Base-by-base conservation (phyloP, 768 basidiomycete genomes). In the Boletus rubropictus region DNA sequence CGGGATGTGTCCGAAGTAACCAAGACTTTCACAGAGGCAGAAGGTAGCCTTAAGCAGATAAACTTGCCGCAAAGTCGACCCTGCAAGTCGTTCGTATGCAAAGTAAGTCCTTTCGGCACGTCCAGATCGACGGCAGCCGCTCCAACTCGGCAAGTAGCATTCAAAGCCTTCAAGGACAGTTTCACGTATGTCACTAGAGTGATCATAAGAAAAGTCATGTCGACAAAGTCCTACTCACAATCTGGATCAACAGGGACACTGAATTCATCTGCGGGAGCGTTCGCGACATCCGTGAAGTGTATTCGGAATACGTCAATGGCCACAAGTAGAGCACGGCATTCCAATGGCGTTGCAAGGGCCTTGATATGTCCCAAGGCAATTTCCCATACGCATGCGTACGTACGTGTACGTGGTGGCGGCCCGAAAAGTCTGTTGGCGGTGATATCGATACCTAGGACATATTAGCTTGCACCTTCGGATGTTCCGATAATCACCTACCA, bases 351-450 rank as follows among this genome's bases (percentile, higher is more conserved):
- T 17, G 84, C 50, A 21, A 74, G 58, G 0, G 74, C 74, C 56
- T 80, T 82, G 39, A 89, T 60, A 28, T 72, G 61, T 6, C 90
- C 90, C 15, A 92, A 29, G n/a, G 69, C 69, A 37, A 94, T 78
- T 58, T 95, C 91, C 95, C 95, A 98, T 12, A 96, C 77, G 61
- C 94, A 97, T 5, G 95, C 71, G 59, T 98, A 98, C 1, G 91
- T 84, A 2, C 86, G 68, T 0, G 87, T 88, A 3, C 79, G 77
- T 7, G 95, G 95, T 48, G 82, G 80, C 11, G 89, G 89, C 7
- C 95, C 95, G 59, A 96, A 95, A 10, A 98, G 69, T 21, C 94
- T 81, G 60, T 96, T 79, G 2, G 89, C 84, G 12, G 81, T 79
- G 39, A 98, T 79, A 50, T 89, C 79, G 54, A 94, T 64, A 10